Evolutionary conservation across 768 basidiomycete species (phyloP), one percentile per base, ranked within the genome.

Genomic region (Phanerochaete carnosa): DNA sequence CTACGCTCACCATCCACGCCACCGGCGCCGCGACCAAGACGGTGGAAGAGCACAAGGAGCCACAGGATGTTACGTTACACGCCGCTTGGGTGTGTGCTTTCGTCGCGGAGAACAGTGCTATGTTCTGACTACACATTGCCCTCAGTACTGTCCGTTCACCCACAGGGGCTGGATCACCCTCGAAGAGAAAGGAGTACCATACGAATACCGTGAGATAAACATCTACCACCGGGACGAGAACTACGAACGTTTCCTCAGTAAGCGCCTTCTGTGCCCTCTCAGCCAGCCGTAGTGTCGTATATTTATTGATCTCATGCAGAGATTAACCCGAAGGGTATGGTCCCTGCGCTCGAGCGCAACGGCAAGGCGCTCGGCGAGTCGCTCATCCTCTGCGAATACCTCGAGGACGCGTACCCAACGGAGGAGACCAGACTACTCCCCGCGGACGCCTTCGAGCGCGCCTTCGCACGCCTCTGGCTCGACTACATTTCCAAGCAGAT

Each of bases 321-420:
- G 30, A 78, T 88, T 64, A 87, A 86, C 60, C 86, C 87, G 0
- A 84, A 83, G 62, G 87, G 87, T 1, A 77, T 88, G 33, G 86
- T 89, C 4, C 86, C 87, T 0, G 72, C 78, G 2, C 75, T 83
- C 68, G 78, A 80, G 56, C 79, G 79, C 46, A 62, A 70, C n/a
- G 73, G 71, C 11, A 79, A 77, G 56, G 80, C 83, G 0, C 65
- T 88, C 2, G 83, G 87, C 71, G 87, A 88, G 60, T 83, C 82
- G 7, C 75, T 83, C 39, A 74, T 87, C 33, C 69, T 88, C 25
- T 77, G 78, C 68, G 85, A 88, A 68, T 85, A 84, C 67, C 74
- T 88, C 53, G 85, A 88, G 62, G 86, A 88, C 49, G 77, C 79
- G 8, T 83, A 78, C 66, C 77, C 78, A 16, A 52, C 62, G 8